A percentile compares a stretch with the other conserved stretches of the same genome.
phyloP scores from a whole-genome alignment of 768 basidiomycete species.

The Coprinopsis sp. region DNA sequence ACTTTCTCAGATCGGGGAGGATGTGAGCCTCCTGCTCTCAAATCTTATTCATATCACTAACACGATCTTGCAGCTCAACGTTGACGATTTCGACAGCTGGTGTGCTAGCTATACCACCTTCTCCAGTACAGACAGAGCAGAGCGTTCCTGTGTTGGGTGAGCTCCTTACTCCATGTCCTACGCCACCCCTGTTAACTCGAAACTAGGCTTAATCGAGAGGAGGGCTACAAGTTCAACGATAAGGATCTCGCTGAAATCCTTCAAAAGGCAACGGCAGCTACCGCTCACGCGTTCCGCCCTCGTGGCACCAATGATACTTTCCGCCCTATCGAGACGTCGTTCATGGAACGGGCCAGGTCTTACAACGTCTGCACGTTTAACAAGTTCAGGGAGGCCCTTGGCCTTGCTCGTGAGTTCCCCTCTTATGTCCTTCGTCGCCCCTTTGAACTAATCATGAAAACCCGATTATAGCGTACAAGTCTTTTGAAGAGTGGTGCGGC shows the following conservation, averaged over 20 bases:
- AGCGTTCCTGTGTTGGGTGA: neutral
- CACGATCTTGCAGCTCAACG: neutral
- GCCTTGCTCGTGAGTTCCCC: neutral
- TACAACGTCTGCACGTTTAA: constrained; percentile 48
- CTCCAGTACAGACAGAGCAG: neutral
- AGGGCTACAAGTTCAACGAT: constrained; percentile 48
- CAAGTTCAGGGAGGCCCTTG: constrained; percentile 4
- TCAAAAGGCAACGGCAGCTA: constrained; percentile 39
- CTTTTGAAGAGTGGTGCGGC: constrained; percentile 1
- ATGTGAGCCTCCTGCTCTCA: too few species aligned
- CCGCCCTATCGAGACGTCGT: constrained; percentile 51
- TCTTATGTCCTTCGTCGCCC: neutral
- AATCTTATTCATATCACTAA: too few species aligned
- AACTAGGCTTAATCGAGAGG: constrained; percentile 38
- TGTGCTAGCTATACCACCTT: neutral
- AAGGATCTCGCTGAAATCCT: constrained; percentile 45
- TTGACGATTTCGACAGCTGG: neutral
- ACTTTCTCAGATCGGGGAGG: constrained; percentile 39
- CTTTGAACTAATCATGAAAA: too few species aligned
- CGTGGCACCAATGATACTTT: constrained; percentile 43
- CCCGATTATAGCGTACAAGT: constrained; percentile 2
- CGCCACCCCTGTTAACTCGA: neutral
- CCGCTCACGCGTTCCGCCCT: constrained; percentile 39
- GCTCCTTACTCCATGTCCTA: neutral
- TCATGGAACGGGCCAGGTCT: constrained; percentile 45